Evolutionary conservation across 2,329 filamentous ascomycete genomes (phyloP), one percentile per base, ranked within the genome.

Genomic region (Trichocomaceae sp.): DNA sequence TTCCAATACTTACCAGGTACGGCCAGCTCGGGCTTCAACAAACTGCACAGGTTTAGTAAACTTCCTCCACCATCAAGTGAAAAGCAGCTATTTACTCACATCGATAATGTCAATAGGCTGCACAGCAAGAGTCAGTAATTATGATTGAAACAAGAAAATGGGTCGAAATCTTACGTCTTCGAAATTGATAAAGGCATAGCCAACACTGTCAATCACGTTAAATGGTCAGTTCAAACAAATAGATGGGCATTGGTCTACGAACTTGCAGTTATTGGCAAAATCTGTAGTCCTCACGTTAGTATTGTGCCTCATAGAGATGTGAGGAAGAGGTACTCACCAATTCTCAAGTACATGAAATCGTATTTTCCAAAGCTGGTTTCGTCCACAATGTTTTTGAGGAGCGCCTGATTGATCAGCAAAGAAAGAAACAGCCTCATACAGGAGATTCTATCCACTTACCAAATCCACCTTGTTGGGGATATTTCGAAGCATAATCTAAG

Each of bases 151-250:
- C 49, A 19, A 33, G 17, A 45, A 10, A 42, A 48, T 47, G 22
- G 13, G 9, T 35, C 22, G 26, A 6, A 66, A 35, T 35, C 85
- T 81, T 71, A 88, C 85, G 68, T 90, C 84, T 44, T 85, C 82
- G 63, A 97, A 96, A 72, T 99, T 96, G 74, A 99, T 90, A 72
- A 97, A 99, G 0, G 90, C 92, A 71, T 97, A 97, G 46, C 93
- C 93, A 56, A 97, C 92, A 68, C 90, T 95, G n/a, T 49, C n/a
- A 19, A 10, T 3, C 9, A n/a, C 12, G 45, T 53, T 17, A 53
- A 45, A 47, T 39, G 35, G 13, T 56, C 19, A 41, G 31, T 20
- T 3, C 44, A 3, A 17, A 42, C n/a, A 42, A 22, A 17, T 20
- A 4, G 19, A 39, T 17, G 13, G n/a, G 19, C 8, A 39, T 17